Conservation (phyloP, 768 basidiomycete genomes). For the Suillus variegatus region DNA sequence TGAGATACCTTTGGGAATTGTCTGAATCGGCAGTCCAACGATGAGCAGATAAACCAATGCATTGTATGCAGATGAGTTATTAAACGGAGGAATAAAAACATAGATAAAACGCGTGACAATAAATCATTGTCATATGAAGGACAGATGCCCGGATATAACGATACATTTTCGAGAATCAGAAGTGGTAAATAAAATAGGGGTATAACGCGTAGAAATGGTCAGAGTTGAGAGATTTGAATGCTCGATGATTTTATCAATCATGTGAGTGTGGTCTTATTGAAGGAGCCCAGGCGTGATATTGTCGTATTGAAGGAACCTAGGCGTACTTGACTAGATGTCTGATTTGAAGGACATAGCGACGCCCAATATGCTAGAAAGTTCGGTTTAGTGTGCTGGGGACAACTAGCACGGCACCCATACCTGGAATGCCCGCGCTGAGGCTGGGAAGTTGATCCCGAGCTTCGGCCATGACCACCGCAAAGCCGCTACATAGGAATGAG, state of each 20-base stretch:
- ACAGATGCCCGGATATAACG: background rate
- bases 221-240: background rate
- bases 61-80: no score
- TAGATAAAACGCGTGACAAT: no score
- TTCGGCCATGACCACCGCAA: conserved; percentile 33
- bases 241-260: background rate
- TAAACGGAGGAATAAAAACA: background rate
- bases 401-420: conserved; percentile 12
- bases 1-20: background rate
- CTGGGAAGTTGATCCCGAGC: conserved; percentile 16
- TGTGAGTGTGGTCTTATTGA: background rate
- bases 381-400: background rate
- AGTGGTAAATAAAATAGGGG: background rate
- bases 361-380: conserved; percentile 22
- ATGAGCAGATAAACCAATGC: background rate
- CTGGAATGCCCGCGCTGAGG: conserved; percentile 12
- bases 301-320: background rate
- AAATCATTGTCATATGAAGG: no score
- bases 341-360: conserved; percentile 16
- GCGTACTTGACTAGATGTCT: conserved; percentile 1
- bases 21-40: background rate
- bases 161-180: background rate
- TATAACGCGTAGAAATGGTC: background rate
- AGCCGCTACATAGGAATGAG: conserved; percentile 24
- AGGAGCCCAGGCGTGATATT: background rate